A percentile compares a stretch with the other conserved stretches of the same genome.
These are phyloP conservation scores for Fusarium austroafricanum DNA, from an alignment of 2,329 filamentous ascomycete genomes.

Conservation along the genomic window DNA sequence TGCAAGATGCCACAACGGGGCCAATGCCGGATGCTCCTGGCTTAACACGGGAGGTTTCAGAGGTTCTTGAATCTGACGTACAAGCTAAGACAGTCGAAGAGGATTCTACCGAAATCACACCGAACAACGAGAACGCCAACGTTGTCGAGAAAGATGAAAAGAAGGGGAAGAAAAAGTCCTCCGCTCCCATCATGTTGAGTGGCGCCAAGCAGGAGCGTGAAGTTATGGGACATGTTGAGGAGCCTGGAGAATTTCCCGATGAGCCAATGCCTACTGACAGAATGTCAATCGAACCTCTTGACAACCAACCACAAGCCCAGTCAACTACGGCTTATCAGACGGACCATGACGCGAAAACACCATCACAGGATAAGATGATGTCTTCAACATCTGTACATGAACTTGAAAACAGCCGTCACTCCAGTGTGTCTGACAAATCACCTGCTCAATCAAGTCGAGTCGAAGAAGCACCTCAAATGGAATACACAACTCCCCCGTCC, in stretches of 20 bases:
- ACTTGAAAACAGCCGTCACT: not conserved
- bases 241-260: not conserved
- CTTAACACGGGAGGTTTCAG: not conserved
- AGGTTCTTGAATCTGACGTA: not conserved
- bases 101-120: not conserved
- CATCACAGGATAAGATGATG: not conserved
- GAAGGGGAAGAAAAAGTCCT: constrained; percentile 25
- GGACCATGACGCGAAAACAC: not conserved
- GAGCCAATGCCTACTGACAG: not conserved
- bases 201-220: not conserved
- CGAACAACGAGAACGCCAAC: not conserved
- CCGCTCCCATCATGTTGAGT: not conserved
- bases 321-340: not conserved
- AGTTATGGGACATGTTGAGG: not conserved
- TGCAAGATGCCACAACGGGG: not conserved
- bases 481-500: constrained; percentile 10
- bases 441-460: not conserved
- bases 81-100: not conserved
- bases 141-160: constrained; percentile 32
- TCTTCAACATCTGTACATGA: constrained; percentile 1
- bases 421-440: not conserved
- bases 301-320: not conserved
- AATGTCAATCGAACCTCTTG: not conserved
- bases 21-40: not conserved
- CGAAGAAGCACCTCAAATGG: constrained; percentile 13